Base-by-base conservation (phyloP, 371 early-diverging fungal species). In the Actinomucor elegans region DNA sequence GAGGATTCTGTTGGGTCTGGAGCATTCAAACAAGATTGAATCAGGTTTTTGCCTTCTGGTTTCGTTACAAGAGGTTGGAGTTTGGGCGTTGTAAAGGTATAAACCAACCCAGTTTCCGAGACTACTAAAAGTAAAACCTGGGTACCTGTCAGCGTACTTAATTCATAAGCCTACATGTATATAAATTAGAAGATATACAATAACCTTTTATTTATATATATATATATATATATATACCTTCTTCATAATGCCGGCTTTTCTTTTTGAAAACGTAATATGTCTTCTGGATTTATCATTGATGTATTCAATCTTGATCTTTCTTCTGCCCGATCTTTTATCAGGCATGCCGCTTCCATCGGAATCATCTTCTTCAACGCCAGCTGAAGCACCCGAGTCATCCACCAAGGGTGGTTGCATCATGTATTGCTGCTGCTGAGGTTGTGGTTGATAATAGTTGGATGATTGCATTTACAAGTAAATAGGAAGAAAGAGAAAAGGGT, bases 171-270 rank as follows among this genome's bases (percentile, higher is more conserved):
- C 86, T 92, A 60, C 34, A 5, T 28, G 5, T 14, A 10, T 46
- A n/a, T 47, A 24, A n/a, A n/a, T n/a, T n/a, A n/a, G n/a, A n/a
- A n/a, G n/a, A n/a, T n/a, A n/a, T n/a, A n/a, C n/a, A 37, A 31
- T 23, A 44, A 14, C 24, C 18, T 24, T 8, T 20, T 11, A 32
- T 4, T 27, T 37, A 28, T 11, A 29, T 21, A 11, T 23, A 18
- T 4, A 29, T 5, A 32, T 34, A 6, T 29, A 27, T 33, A 17
- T 17, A 17, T 35, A 32, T 61, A 83, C 89, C 83, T 96, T 98
- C 74, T 97, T 98, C 96, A 98, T 94, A 47, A 98, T 92, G 15
- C 98, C 98, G 28, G 95, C 93, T 68, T 97, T 98, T 69, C 99
- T 79, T 72, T 98, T 98, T 58, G 88, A 88, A 67, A 98, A 98